A percentile compares a stretch with the other conserved stretches of the same genome.
Evolutionary conservation across 2,329 filamentous ascomycete species (phyloP).

Genomic region (Trichoderma sp.): DNA sequence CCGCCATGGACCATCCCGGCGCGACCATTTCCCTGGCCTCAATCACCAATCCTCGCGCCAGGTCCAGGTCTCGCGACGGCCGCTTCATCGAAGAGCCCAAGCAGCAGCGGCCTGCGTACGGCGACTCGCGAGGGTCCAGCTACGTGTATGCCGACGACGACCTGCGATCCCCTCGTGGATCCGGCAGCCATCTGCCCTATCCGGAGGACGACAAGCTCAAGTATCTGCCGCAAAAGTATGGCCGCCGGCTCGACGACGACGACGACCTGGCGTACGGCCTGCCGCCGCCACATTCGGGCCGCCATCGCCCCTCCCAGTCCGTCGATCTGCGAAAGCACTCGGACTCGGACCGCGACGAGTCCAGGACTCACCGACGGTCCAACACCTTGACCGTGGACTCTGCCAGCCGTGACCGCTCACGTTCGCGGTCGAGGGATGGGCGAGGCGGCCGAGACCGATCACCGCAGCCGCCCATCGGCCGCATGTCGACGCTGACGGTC

Average conservation of each 20-base stretch:
- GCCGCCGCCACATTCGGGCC: slow-evolving; percentile 28
- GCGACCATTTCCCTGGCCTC: slow-evolving; percentile 48
- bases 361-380: slow-evolving; percentile 26
- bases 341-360: slow-evolving; percentile 17
- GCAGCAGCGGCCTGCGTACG: slow-evolving; percentile 31
- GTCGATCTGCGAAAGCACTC: slow-evolving; percentile 7
- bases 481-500: slow-evolving; percentile 53
- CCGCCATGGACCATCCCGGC: slow-evolving; percentile 13
- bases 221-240: slow-evolving; percentile 19
- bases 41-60: slow-evolving; percentile 27
- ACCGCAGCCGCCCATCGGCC: slow-evolving; percentile 46
- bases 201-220: slow-evolving; percentile 30
- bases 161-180: slow-evolving; percentile 32
- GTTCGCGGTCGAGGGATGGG: slow-evolving; percentile 32
- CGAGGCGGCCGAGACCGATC: slow-evolving; percentile 42
- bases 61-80: slow-evolving; percentile 43
- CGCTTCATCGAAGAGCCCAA: slow-evolving; percentile 33
- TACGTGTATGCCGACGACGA: slow-evolving; percentile 43
- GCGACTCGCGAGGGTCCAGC: slow-evolving; percentile 43
- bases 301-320: slow-evolving; percentile 14
- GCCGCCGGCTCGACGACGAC: slow-evolving; percentile 33
- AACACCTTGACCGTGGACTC: slow-evolving; percentile 43
- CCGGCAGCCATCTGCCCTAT: slow-evolving; percentile 29
- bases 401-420: slow-evolving; percentile 34
- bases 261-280: slow-evolving; percentile 52